Conservation (phyloP, 2,329 filamentous ascomycete species). For the Fusarium sp. region DNA sequence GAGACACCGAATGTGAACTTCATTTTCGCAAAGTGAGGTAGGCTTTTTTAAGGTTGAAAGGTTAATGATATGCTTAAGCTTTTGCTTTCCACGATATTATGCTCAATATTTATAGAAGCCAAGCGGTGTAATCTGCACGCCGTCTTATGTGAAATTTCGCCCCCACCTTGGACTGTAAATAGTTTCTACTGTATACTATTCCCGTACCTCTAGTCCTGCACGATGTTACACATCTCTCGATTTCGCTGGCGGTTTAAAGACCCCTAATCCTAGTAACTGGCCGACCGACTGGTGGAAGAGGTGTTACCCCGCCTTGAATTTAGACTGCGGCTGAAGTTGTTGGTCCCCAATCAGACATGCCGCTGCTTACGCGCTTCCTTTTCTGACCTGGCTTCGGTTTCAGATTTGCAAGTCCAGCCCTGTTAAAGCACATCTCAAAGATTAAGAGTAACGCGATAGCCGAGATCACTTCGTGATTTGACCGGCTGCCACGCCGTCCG, state of each 20-base stretch:
- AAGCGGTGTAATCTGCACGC: background rate
- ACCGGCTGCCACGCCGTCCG: background rate
- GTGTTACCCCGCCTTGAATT: background rate
- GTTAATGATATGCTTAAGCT: background rate
- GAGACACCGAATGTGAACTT: background rate
- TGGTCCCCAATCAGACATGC: background rate
- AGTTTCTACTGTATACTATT: fast-evolving
- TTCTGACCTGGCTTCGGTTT: background rate
- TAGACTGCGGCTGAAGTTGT: background rate
- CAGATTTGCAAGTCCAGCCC: fast-evolving
- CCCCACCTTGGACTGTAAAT: background rate
- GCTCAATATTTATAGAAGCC: background rate
- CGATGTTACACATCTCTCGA: background rate
- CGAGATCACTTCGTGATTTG: fast-evolving
- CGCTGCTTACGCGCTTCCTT: background rate
- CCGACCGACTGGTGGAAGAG: background rate
- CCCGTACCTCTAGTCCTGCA: background rate
- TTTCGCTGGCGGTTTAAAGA: fast-evolving
- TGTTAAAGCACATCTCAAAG: too few relatives aligned
- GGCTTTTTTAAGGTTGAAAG: background rate
- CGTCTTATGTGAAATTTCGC: background rate
- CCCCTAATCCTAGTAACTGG: background rate
- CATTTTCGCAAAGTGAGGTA: background rate
- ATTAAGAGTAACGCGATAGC: background rate
- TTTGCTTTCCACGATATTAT: fast-evolving